These are phyloP conservation scores for Apiotrichum veenhuisii DNA, from an alignment of 1,284 basidiomycete species.

Conservation along the genomic window DNA sequence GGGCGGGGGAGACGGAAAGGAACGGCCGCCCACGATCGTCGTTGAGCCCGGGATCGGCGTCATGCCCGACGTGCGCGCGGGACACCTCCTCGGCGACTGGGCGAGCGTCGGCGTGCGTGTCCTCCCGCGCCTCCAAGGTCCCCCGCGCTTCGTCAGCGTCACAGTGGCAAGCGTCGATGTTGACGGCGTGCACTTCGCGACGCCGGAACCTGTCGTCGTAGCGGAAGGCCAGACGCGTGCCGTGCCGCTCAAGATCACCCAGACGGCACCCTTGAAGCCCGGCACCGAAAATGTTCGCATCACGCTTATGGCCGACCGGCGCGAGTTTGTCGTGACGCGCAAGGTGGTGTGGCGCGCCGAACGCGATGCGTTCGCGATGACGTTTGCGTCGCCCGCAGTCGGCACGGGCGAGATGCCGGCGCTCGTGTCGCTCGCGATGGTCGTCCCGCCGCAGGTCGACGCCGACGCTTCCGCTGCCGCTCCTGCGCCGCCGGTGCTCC, in stretches of 20 bases:
- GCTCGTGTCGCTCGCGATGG: slow-evolving; percentile 29
- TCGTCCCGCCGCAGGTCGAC: slow-evolving; percentile 30
- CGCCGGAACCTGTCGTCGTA: not conserved
- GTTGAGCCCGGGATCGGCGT: slow-evolving; percentile 11
- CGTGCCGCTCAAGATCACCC: slow-evolving; percentile 4
- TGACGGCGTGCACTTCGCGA: not conserved
- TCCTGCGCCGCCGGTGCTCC: slow-evolving; percentile 26
- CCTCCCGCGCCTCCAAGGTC: slow-evolving; percentile 3
- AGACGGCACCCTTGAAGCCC: not conserved
- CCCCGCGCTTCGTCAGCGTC: not conserved
- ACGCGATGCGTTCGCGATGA: slow-evolving; percentile 24
- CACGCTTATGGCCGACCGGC: not conserved
- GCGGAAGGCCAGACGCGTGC: slow-evolving; percentile 13
- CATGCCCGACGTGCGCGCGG: slow-evolving; percentile 34
- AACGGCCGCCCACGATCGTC: not conserved
- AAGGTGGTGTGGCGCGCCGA: not conserved
- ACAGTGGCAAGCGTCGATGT: slow-evolving; percentile 3
- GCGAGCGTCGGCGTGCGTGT: slow-evolving; percentile 22
- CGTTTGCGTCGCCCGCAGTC: slow-evolving; percentile 26
- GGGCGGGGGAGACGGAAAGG: not conserved
- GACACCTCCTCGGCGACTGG: slow-evolving; percentile 37
- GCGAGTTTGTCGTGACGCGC: not conserved
- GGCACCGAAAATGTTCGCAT: not conserved
- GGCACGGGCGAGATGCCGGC: slow-evolving; percentile 18
- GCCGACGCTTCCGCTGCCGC: too few species aligned